These are phyloP conservation scores for Penicillium manginii DNA, from an alignment of 495 filamentous ascomycete species.

Conservation along the genomic window DNA sequence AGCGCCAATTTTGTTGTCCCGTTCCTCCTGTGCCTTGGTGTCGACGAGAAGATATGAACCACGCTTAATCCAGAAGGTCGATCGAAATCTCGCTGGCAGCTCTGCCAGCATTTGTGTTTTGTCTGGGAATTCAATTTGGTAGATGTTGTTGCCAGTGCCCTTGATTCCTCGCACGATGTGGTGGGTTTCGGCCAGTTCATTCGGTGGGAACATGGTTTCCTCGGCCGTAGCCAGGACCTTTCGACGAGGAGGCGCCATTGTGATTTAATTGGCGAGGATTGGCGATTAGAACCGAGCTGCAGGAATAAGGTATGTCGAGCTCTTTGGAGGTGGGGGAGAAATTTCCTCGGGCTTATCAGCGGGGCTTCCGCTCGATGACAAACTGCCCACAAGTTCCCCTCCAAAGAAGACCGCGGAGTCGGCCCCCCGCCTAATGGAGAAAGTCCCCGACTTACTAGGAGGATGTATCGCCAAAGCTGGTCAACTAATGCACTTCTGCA, in stretches of 20 bases:
- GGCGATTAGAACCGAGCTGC: background rate
- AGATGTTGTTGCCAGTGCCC: conserved; percentile 86
- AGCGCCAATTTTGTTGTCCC: conserved; percentile 78
- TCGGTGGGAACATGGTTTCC: conserved; percentile 74
- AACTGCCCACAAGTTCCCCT: background rate
- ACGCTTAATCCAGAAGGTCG: conserved; percentile 86
- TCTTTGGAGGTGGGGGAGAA: conserved; percentile 15
- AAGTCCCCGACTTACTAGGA: conserved; percentile 1
- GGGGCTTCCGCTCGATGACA: conserved; percentile 21
- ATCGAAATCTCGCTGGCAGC: conserved; percentile 79
- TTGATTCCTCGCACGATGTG: conserved; percentile 75
- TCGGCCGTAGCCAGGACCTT: conserved; percentile 73
- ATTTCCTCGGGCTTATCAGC: conserved; percentile 28
- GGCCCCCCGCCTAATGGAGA: conserved; percentile 5
- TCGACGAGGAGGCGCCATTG: conserved; percentile 77
- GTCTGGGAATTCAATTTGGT: conserved; percentile 67
- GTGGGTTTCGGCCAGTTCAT: conserved; percentile 64
- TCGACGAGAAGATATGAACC: conserved; percentile 88
- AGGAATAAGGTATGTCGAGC: background rate
- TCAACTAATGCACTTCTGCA: background rate
- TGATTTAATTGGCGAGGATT: background rate
- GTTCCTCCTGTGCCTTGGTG: conserved; percentile 62
- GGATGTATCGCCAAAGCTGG: background rate
- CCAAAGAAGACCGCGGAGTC: background rate
- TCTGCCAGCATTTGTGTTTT: conserved; percentile 67